These are phyloP conservation scores for Candida methanosorbosa DNA, from an alignment of 805 yeast species.

Conservation along the genomic window DNA sequence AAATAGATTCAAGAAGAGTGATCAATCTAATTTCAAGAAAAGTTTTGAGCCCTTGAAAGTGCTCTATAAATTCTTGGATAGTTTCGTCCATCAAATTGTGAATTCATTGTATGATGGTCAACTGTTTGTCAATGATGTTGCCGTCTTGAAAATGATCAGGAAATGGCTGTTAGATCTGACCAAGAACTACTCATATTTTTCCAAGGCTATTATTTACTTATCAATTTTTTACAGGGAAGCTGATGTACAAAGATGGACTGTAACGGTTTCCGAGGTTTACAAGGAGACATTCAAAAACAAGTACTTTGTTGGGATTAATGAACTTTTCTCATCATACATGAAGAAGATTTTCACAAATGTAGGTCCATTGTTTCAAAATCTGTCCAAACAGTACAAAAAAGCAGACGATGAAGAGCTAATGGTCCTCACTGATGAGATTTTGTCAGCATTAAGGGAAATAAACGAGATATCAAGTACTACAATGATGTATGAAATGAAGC, in stretches of 20 bases:
- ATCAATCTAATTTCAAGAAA: slow-evolving; percentile 16
- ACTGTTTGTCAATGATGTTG: slow-evolving; percentile 19
- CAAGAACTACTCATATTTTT: slow-evolving; percentile 15
- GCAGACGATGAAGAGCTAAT: slow-evolving; percentile 9
- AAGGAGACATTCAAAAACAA: slow-evolving; percentile 9
- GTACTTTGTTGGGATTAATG: too few relatives aligned
- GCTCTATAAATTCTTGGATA: slow-evolving; percentile 16
- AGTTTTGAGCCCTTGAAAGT: slow-evolving; percentile 19
- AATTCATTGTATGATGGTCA: slow-evolving; percentile 19
- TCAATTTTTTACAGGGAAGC: slow-evolving; percentile 15
- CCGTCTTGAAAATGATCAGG: slow-evolving; percentile 14
- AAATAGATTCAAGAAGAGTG: slow-evolving; percentile 6
- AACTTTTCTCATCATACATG: slow-evolving; percentile 21
- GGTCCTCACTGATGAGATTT: too few relatives aligned
- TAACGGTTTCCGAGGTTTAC: slow-evolving; percentile 14
- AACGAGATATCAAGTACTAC: too few relatives aligned
- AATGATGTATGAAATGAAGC: too few relatives aligned
- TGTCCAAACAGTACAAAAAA: slow-evolving; percentile 14
- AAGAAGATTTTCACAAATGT: slow-evolving; percentile 20
- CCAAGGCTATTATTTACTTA: slow-evolving; percentile 19
- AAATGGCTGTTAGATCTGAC: slow-evolving; percentile 19
- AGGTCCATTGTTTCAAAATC: slow-evolving; percentile 14
- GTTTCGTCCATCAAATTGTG: slow-evolving; percentile 14
- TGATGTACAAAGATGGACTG: slow-evolving; percentile 2
- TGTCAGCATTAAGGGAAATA: too few relatives aligned